These are phyloP conservation scores for Manihot esculenta DNA, from an alignment of 441 rosid species.

Conservation along the genomic window DNA sequence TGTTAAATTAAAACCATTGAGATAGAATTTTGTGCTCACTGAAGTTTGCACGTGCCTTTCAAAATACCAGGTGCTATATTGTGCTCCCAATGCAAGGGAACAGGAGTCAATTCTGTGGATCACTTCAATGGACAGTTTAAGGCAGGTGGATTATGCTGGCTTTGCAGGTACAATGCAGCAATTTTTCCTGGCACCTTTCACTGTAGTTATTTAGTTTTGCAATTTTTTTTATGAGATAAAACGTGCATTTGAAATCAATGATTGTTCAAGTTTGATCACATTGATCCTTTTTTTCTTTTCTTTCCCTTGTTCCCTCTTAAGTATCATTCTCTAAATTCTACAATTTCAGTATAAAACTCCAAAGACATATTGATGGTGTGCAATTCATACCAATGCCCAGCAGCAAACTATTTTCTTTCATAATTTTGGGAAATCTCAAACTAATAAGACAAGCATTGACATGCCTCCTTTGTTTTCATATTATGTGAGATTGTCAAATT, in stretches of 20 bases:
- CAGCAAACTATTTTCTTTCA: neutral
- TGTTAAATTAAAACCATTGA: neutral
- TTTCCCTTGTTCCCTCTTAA: neutral
- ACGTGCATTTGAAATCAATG: neutral
- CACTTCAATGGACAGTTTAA: constrained; percentile 34
- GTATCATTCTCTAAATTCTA: neutral
- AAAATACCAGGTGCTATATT: constrained; percentile 45
- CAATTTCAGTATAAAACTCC: neutral
- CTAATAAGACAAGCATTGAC: too few species aligned
- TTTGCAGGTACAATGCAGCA: constrained; percentile 65
- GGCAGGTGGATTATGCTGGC: constrained; percentile 92
- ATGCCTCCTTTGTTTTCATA: too few species aligned
- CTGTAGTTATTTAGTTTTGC: neutral
- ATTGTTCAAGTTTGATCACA: neutral
- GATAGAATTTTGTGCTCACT: neutral
- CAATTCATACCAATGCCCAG: neutral
- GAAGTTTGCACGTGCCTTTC: constrained; percentile 2
- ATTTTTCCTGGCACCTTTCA: neutral
- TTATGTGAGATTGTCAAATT: too few species aligned
- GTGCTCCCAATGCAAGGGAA: constrained; percentile 79
- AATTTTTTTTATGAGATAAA: too few species aligned
- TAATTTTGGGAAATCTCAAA: neutral
- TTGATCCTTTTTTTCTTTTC: neutral
- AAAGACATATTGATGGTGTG: neutral
- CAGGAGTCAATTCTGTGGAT: constrained; percentile 43